Conservation (phyloP, 1,139 yeast species). For the Diutina sp. region DNA sequence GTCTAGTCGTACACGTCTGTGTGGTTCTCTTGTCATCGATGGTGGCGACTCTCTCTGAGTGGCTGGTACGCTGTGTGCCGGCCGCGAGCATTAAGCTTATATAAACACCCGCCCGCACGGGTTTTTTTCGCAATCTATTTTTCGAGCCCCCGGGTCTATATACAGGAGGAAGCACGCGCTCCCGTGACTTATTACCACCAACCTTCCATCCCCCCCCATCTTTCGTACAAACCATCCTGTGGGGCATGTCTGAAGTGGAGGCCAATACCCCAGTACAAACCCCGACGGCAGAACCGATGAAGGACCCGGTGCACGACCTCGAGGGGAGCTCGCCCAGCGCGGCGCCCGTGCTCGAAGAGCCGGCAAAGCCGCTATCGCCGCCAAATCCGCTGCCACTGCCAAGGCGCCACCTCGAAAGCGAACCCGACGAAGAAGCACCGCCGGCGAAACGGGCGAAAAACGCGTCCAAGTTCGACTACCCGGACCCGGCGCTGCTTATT, state of each 20-base stretch:
- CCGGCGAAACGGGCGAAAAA: conserved; percentile 11
- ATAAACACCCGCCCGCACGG: neutral
- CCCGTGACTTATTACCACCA: neutral
- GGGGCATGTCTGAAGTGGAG: conserved; percentile 7
- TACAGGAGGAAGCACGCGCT: neutral
- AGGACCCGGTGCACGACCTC: neutral
- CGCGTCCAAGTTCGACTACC: conserved; percentile 7
- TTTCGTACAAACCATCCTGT: neutral
- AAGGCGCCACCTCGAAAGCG: conserved; percentile 19
- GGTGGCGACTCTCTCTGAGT: neutral
- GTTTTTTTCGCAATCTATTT: neutral
- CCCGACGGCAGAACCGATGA: conserved; percentile 19
- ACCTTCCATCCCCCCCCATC: neutral
- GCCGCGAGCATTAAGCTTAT: neutral
- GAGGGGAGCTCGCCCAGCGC: neutral
- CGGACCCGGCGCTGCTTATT: neutral
- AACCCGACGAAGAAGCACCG: conserved; percentile 8
- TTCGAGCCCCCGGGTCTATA: neutral
- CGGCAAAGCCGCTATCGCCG: conserved; percentile 30
- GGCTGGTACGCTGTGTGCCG: neutral
- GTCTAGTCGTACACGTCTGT: neutral
- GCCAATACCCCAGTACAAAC: conserved; percentile 30
- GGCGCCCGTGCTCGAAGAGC: conserved; percentile 6
- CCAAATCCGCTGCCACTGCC: conserved; percentile 35
- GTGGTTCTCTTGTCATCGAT: neutral